Evolutionary conservation across 164 flowering plant species (phyloP).

Genomic region (Stephania japonica): DNA sequence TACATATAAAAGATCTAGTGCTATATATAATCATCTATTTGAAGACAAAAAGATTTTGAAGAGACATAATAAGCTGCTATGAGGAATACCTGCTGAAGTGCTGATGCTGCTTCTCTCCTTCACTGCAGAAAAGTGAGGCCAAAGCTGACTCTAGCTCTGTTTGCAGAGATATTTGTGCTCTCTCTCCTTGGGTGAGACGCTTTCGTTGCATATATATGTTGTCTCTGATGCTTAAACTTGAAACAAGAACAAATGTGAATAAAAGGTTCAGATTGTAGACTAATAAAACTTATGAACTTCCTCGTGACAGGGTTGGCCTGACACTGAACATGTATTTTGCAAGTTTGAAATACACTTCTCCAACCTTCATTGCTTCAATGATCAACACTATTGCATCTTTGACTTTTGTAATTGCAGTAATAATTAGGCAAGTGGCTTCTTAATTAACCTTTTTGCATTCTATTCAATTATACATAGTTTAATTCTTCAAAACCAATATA

Average conservation of each 20-base stretch:
- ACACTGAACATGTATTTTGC: conserved; percentile 74
- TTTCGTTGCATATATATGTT: background rate
- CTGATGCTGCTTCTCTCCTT: conserved; percentile 9
- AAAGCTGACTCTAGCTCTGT: conserved; percentile 57
- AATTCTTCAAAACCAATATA: too few species aligned
- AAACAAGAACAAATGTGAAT: background rate
- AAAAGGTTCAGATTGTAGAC: background rate
- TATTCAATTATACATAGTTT: too few species aligned
- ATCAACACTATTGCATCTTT: conserved; percentile 63
- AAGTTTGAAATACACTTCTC: conserved; percentile 78
- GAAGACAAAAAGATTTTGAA: background rate
- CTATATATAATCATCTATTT: background rate
- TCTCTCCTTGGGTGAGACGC: conserved; percentile 68
- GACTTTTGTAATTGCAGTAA: conserved; percentile 64
- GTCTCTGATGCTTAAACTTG: background rate
- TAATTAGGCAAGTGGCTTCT: conserved; percentile 39
- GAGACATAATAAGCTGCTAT: too few species aligned
- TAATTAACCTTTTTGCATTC: background rate
- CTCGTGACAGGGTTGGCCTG: conserved; percentile 52
- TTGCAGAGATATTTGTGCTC: conserved; percentile 57
- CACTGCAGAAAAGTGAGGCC: conserved; percentile 62
- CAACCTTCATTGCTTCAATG: conserved; percentile 52
- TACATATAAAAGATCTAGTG: background rate
- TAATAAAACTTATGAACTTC: background rate
- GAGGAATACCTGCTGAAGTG: conserved; percentile 3